phyloP scores from a whole-genome alignment of 202 grass and related monocot species.

The Panicum hallii region DNA sequence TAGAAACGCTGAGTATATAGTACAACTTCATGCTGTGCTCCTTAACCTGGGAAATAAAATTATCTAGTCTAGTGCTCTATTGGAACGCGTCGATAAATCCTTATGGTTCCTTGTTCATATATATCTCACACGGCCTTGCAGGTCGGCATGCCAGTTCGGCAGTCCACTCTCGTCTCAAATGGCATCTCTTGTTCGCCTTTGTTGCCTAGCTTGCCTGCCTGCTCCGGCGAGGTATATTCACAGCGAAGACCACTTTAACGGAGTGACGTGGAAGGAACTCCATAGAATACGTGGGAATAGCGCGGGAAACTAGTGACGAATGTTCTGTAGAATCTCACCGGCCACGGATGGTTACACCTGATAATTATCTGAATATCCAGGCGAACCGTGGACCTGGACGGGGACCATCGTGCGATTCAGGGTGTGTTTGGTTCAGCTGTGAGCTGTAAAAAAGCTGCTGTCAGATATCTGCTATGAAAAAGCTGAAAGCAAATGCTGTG shows the following conservation, averaged over 20 bases:
- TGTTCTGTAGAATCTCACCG: constrained; percentile 8
- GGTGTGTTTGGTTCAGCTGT: no score
- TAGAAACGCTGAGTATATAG: constrained; percentile 51
- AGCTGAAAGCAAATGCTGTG: no score
- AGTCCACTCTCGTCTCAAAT: no score
- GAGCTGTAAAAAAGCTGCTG: no score
- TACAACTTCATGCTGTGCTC: neutral
- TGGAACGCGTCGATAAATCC: neutral
- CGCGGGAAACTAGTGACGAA: neutral
- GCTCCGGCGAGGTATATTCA: neutral
- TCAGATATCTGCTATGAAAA: no score
- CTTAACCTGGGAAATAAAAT: neutral
- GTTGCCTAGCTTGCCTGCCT: neutral
- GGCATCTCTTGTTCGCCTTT: neutral
- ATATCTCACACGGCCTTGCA: no score
- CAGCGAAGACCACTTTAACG: neutral
- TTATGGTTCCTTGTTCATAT: neutral
- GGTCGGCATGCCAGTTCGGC: no score
- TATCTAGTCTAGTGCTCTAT: neutral
- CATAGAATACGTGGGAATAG: neutral
- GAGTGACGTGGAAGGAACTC: neutral
- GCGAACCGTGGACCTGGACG: neutral
- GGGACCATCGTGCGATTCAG: neutral
- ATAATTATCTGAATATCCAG: neutral
- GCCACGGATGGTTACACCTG: neutral